Evolutionary conservation across 148 eudicot genomes (phyloP).

Genomic region (Agrostemma githago): DNA sequence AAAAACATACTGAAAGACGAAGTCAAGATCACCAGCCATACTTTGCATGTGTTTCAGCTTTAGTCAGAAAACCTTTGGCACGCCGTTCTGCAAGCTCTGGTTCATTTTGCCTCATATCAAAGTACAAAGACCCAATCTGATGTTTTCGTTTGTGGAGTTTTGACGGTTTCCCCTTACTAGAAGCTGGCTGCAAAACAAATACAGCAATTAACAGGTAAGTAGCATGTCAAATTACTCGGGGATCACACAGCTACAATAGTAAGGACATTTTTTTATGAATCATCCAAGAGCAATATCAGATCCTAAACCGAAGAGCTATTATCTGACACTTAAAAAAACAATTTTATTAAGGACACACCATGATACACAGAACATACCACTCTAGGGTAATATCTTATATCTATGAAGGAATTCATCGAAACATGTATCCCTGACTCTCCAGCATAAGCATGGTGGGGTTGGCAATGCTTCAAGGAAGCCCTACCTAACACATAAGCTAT

Average conservation of each 20-base stretch:
- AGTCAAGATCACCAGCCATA: constrained; percentile 34
- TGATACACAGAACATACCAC: neutral
- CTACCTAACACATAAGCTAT: neutral
- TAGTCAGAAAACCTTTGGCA: constrained; percentile 78
- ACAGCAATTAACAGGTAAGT: neutral
- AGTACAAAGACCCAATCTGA: constrained; percentile 77
- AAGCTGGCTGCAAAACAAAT: constrained; percentile 45
- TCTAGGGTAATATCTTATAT: neutral
- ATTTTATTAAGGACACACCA: neutral
- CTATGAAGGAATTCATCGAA: neutral
- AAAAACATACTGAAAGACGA: neutral
- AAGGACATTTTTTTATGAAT: neutral
- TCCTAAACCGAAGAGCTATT: neutral
- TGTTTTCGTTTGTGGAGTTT: constrained; percentile 94
- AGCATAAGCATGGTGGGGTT: neutral
- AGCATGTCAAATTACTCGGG: neutral
- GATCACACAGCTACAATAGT: neutral
- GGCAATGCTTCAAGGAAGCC: neutral
- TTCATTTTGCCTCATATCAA: constrained; percentile 79
- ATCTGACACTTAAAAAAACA: neutral
- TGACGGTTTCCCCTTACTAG: constrained; percentile 70
- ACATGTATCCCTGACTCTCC: neutral
- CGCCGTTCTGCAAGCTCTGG: constrained; percentile 79
- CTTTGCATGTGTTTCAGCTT: constrained; percentile 92
- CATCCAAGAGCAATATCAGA: neutral